phyloP scores from a whole-genome alignment of 2,329 filamentous ascomycete species.

The Pestalotiopsis sp. region DNA sequence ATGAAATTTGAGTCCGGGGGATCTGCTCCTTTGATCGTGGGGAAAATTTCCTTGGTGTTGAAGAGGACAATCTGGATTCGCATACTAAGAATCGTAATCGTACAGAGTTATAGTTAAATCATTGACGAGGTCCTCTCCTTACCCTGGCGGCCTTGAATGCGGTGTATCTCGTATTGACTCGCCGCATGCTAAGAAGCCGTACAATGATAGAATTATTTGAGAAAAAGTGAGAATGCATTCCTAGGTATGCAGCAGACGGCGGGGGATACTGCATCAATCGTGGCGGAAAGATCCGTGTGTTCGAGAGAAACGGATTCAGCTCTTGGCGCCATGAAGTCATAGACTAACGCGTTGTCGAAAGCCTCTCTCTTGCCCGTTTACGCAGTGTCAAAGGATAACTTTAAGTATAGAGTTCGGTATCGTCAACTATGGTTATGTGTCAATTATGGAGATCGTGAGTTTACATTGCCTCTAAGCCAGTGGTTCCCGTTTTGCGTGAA shows the following conservation, averaged over 20 bases:
- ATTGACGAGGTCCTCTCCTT: too few relatives aligned
- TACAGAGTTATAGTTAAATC: too few relatives aligned
- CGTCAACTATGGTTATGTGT: background rate
- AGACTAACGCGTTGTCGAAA: background rate
- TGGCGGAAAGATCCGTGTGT: background rate
- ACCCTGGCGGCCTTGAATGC: too few relatives aligned
- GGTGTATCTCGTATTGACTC: too few relatives aligned
- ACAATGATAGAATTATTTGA: too few relatives aligned
- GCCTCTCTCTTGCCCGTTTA: background rate
- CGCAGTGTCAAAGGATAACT: background rate
- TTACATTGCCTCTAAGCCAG: background rate
- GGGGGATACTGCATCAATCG: background rate
- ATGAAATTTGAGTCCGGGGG: background rate
- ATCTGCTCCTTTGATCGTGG: background rate
- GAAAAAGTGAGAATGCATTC: too few relatives aligned
- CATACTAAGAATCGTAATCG: too few relatives aligned
- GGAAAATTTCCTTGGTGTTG: background rate
- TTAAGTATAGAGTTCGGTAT: background rate
- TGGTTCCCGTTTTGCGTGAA: background rate
- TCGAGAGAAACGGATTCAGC: background rate
- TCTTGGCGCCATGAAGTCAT: constrained; percentile 1
- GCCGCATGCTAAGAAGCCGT: too few relatives aligned
- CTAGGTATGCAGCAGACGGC: background rate
- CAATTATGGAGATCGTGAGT: background rate
- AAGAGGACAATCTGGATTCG: background rate